Evolutionary conservation across 208 protist genomes (phyloP).

Genomic region (Herpetomonas muscarum): DNA sequence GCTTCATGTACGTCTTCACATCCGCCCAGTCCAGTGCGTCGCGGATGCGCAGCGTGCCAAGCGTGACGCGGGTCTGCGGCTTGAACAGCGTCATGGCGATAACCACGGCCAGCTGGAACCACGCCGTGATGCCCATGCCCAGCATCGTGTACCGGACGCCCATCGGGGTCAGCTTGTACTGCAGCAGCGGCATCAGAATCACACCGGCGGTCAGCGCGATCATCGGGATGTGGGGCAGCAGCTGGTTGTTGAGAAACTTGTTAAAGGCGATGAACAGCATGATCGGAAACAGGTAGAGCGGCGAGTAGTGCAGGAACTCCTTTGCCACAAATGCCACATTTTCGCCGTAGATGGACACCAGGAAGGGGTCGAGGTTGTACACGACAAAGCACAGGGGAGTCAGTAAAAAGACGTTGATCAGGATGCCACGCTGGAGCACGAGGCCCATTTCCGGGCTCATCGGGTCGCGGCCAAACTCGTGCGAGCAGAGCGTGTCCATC

Average conservation of each 20-base stretch:
- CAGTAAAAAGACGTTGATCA: slow-evolving; percentile 69
- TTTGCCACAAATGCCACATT: slow-evolving; percentile 37
- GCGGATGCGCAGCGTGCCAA: slow-evolving; percentile 52
- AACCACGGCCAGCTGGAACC: slow-evolving; percentile 66
- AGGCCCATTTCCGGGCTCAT: slow-evolving; percentile 68
- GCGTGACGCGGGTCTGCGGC: slow-evolving; percentile 57
- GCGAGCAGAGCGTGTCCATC: slow-evolving; percentile 80
- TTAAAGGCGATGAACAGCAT: slow-evolving; percentile 71
- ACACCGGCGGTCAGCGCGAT: slow-evolving; percentile 75
- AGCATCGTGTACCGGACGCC: slow-evolving; percentile 82
- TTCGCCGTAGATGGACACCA: slow-evolving; percentile 56
- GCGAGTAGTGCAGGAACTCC: slow-evolving; percentile 66
- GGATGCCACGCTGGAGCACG: slow-evolving; percentile 67
- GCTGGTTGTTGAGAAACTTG: slow-evolving; percentile 87
- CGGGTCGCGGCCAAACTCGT: slow-evolving; percentile 74
- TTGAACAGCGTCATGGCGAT: slow-evolving; percentile 60
- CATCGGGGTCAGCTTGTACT: slow-evolving; percentile 65
- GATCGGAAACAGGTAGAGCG: slow-evolving; percentile 55
- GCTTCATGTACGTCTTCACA: slow-evolving; percentile 73
- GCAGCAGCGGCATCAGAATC: slow-evolving; percentile 57
- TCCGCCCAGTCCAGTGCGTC: slow-evolving; percentile 63
- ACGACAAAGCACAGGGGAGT: slow-evolving; percentile 47
- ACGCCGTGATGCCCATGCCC: slow-evolving; percentile 73
- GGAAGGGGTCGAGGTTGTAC: slow-evolving; percentile 38
- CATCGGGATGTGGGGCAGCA: slow-evolving; percentile 76